Evolutionary conservation across 352 stramenopile species (phyloP).

Genomic region (Phytophthora agathidicida): DNA sequence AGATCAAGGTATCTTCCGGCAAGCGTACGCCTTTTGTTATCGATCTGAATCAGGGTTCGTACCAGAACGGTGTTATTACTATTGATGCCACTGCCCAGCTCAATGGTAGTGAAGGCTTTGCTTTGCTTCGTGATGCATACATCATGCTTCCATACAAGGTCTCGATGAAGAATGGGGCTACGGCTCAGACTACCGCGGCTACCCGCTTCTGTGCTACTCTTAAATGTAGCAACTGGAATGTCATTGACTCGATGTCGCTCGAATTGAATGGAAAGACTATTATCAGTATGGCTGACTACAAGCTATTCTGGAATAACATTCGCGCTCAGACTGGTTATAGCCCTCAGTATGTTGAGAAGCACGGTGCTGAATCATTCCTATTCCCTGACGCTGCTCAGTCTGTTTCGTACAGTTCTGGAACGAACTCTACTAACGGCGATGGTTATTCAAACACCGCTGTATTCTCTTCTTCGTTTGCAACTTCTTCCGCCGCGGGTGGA

Average conservation of each 20-base stretch:
- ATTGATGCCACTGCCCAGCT: slow-evolving; percentile 13
- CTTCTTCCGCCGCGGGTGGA: not conserved
- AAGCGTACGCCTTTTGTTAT: slow-evolving; percentile 1
- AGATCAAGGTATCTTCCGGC: not conserved
- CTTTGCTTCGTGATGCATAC: slow-evolving; percentile 4
- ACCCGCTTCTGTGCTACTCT: not conserved
- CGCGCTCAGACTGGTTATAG: slow-evolving; percentile 7
- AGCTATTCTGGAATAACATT: slow-evolving; percentile 10
- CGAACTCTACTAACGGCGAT: not conserved
- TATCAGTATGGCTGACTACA: slow-evolving; percentile 10
- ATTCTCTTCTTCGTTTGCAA: not conserved
- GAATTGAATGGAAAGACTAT: too few species aligned
- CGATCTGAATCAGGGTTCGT: slow-evolving; percentile 7
- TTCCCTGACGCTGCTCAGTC: slow-evolving; percentile 8
- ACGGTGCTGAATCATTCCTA: slow-evolving; percentile 7
- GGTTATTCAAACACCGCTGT: slow-evolving; percentile 7
- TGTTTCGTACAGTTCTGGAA: not conserved
- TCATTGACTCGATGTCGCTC: slow-evolving; percentile 8
- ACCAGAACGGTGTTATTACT: slow-evolving; percentile 15
- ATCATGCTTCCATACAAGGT: slow-evolving; percentile 13
- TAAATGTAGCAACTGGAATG: slow-evolving; percentile 16
- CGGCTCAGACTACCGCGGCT: not conserved
- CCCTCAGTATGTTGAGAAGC: slow-evolving; percentile 17
- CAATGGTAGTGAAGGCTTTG: slow-evolving; percentile 7
- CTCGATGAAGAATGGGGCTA: slow-evolving; percentile 15